Evolutionary conservation across 192 early-diverging fungal species (phyloP), one percentile per base, ranked within the genome.

Genomic region (Coemansia sp.): DNA sequence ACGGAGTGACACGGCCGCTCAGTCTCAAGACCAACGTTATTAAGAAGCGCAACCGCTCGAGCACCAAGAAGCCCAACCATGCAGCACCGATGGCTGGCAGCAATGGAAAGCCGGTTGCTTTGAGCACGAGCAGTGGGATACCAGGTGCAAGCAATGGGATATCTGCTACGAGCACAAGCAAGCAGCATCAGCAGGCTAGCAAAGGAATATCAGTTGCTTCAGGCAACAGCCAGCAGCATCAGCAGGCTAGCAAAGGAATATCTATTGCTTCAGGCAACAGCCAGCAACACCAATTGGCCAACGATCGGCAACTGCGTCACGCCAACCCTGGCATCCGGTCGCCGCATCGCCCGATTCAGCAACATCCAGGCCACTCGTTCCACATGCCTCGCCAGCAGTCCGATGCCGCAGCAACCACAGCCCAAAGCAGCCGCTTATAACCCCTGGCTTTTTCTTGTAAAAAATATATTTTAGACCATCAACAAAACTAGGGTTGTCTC

Each of bases 11-110:
- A 2, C 82, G 97, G 45, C 97, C 97, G n/a, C 82, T 93, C 5
- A 89, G 87, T 58, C 79, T 99, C 66, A 96, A 95, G 81, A 94
- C 90, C 3, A 93, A 95, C 71, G 90, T 95, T 19, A 96, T 99
- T 68, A 89, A 94, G 76, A 98, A 95, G 63, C 90, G 97, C 51
- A 96, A 96, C 74, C 91, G 97, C 41, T 56, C 75, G 10, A 64
- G 70, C 4, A 22, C 62, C 45, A 82, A 76, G 47, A 82, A 76
- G 45, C 8, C 57, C 39, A 19, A 43, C 25, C 29, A 25, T 6
- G 32, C n/a, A 17, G 55, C 55, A 17, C 11, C 11, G 19, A 15
- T 29, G 7, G 23, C 56, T 38, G 24, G 35, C 32, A 41, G 56
- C 32, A 17, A 8, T 5, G n/a, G 37, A 1, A 27, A 37, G 32